Conservation (phyloP, 1,284 basidiomycete genomes). For the Takashimella koratensis region DNA sequence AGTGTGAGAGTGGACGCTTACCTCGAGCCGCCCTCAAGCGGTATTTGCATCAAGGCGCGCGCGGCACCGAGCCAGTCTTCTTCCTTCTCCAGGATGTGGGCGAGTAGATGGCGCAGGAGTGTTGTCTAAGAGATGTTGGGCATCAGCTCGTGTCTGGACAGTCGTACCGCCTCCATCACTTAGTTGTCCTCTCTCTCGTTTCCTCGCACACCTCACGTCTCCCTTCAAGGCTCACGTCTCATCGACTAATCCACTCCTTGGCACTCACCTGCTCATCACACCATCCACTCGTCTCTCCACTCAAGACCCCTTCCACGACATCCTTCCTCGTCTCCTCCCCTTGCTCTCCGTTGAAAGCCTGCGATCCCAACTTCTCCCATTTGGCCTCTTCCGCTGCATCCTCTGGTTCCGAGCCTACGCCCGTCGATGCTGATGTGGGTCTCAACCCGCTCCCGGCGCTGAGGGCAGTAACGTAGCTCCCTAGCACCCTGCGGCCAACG, state of each 20-base stretch:
- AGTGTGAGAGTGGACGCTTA: slow-evolving; percentile 51
- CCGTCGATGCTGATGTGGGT: slow-evolving; percentile 7
- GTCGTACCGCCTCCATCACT: background rate
- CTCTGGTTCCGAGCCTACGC: slow-evolving; percentile 13
- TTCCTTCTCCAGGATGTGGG: slow-evolving; percentile 79
- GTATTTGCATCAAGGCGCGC: slow-evolving; percentile 81
- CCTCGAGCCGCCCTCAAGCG: slow-evolving; percentile 86
- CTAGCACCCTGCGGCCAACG: slow-evolving; percentile 40
- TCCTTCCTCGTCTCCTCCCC: slow-evolving; percentile 31
- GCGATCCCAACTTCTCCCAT: slow-evolving; percentile 25
- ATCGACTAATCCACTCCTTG: slow-evolving; percentile 9
- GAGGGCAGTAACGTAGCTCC: slow-evolving; percentile 34
- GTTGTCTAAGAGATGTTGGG: slow-evolving; percentile 80
- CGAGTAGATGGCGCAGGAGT: slow-evolving; percentile 75
- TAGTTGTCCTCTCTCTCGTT: background rate
- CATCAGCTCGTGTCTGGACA: too few relatives aligned
- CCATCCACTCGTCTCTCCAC: slow-evolving; percentile 55
- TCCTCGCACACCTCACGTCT: background rate
- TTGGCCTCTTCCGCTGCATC: slow-evolving; percentile 15
- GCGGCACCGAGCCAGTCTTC: slow-evolving; percentile 94
- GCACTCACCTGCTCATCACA: slow-evolving; percentile 94
- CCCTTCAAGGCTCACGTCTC: background rate
- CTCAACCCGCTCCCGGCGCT: slow-evolving; percentile 26
- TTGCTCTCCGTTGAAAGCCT: slow-evolving; percentile 23
- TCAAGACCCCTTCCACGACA: slow-evolving; percentile 39